Base-by-base conservation (phyloP, 2,329 filamentous ascomycete species). In the Alternaria atra region DNA sequence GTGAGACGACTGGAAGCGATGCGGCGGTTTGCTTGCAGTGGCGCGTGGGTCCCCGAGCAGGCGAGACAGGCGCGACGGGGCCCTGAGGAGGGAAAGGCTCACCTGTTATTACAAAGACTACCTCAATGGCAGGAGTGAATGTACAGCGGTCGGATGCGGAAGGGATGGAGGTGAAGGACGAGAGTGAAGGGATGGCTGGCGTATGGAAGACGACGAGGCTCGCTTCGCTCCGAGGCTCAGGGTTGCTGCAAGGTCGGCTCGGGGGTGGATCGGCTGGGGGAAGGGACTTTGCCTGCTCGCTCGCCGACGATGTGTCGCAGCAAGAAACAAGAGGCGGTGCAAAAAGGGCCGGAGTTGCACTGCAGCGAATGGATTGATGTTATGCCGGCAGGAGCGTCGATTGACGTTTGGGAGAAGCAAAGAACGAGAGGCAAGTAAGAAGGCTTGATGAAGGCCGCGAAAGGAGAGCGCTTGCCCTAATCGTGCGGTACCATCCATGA, bases 171-270 rank as follows among this genome's bases (percentile, higher is more conserved):
- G 52, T 54, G 52, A 40, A 54, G 52, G 50, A 46, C 51, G 53
- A 39, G 48, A 29, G 66, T 65, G 63, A 73, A 74, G 70, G 70
- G 72, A 72, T 69, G 73, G 72, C 63, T 66, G 66, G 61, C 58
- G 56, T 64, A 66, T 67, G 65, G 65, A 57, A 58, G 70, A 69
- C 60, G 66, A 72, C 68, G 64, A 61, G 64, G 69, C 70, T 75
- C 71, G 75, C 69, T 73, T 71, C 66, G 70, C 63, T 66, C 58
- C 63, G 62, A 64, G 66, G 68, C 60, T 69, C 66, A 67, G 67
- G 68, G 65, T 64, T 57, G 66, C 70, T 73, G 72, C 68, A 70
- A 68, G 68, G 69, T 63, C 64, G 64, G 67, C 32, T 67, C 63
- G 67, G 68, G 67, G 64, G 67, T 67, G 64, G 70, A 63, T 65